Evolutionary conservation across 1,284 basidiomycete genomes (phyloP).

Genomic region (Blastosporella zonata): DNA sequence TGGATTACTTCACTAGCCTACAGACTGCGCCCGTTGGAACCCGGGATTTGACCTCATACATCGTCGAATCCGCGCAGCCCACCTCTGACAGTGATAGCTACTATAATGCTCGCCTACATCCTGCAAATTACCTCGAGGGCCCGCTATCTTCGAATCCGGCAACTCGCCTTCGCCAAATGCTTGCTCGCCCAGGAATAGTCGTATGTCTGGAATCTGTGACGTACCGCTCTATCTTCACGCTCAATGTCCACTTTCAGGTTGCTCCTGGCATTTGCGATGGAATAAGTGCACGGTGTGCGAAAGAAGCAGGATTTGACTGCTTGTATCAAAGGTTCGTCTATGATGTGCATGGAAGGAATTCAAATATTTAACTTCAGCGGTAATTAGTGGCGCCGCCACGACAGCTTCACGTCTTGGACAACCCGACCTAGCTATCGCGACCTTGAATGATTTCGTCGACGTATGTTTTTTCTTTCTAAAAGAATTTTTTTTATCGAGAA

Average conservation of each 20-base stretch:
- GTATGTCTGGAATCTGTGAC: slow-evolving; percentile 39
- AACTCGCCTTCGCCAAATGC: slow-evolving; percentile 72
- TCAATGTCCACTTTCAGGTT: slow-evolving; percentile 31
- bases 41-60: slow-evolving; percentile 1
- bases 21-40: slow-evolving; percentile 5
- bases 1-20: slow-evolving; percentile 25
- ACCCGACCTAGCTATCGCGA: slow-evolving; percentile 78
- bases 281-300: slow-evolving; percentile 74
- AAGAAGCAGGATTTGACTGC: slow-evolving; percentile 75
- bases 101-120: slow-evolving; percentile 61
- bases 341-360: neutral
- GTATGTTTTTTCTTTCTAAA: slow-evolving; percentile 27
- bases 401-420: slow-evolving; percentile 74
- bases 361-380: neutral
- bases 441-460: slow-evolving; percentile 75
- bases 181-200: slow-evolving; percentile 73
- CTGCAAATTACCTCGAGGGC: slow-evolving; percentile 66
- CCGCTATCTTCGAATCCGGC: slow-evolving; percentile 64
- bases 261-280: slow-evolving; percentile 82
- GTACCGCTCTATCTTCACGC: neutral
- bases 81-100: slow-evolving; percentile 30
- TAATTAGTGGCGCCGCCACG: slow-evolving; percentile 64
- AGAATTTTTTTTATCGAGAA: neutral
- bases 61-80: slow-evolving; percentile 1
- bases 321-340: slow-evolving; percentile 58